Conservation (phyloP, 1,139 yeast species). For the Taphrina sp. region DNA sequence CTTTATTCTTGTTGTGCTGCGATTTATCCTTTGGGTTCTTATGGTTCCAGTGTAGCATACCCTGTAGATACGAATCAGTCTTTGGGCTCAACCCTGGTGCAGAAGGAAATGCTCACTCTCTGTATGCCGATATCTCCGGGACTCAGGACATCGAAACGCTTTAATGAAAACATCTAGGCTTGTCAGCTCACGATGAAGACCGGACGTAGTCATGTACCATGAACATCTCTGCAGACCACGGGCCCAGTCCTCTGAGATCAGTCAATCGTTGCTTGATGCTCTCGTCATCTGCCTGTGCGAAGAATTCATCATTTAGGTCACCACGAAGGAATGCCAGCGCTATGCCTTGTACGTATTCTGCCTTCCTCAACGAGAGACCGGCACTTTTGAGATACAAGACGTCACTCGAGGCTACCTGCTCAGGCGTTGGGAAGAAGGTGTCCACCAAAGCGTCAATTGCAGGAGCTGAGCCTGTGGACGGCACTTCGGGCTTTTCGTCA, state of each 20-base stretch:
- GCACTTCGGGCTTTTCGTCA: constrained; percentile 7
- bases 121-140: constrained; percentile 81
- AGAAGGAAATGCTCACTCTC: no score
- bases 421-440: constrained; percentile 54
- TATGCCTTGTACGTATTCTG: constrained; percentile 52
- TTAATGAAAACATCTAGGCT: constrained; percentile 56
- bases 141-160: constrained; percentile 68
- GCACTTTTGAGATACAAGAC: constrained; percentile 56
- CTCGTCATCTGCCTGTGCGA: constrained; percentile 45
- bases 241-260: constrained; percentile 74
- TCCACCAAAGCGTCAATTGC: constrained; percentile 10
- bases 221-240: constrained; percentile 92
- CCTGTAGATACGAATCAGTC: no score
- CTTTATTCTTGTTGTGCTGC: constrained; percentile 17
- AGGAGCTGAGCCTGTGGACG: constrained; percentile 7
- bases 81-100: no score
- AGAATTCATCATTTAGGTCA: constrained; percentile 39
- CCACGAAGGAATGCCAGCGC: constrained; percentile 45
- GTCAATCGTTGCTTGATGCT: constrained; percentile 59
- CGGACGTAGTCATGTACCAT: constrained; percentile 40
- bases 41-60: constrained; percentile 21
- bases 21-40: constrained; percentile 22
- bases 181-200: not conserved
- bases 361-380: constrained; percentile 72
- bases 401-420: constrained; percentile 48